These are phyloP conservation scores for Grosmannia clavigera DNA, from an alignment of 2,329 filamentous ascomycete species.

Conservation along the genomic window DNA sequence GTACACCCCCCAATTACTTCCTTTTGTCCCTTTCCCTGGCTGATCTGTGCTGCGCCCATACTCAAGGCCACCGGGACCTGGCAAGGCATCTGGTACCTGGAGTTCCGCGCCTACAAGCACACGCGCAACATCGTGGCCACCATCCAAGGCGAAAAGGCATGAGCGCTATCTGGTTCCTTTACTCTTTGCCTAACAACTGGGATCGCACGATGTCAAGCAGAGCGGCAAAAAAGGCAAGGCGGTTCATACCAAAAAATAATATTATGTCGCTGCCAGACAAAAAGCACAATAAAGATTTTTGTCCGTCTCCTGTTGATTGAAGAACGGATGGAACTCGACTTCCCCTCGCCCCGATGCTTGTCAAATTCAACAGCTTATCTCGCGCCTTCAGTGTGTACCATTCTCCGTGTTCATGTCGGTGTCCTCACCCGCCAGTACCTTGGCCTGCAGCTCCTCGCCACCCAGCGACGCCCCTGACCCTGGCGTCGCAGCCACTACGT, in stretches of 20 bases:
- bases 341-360: no score
- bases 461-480: slow-evolving; percentile 45
- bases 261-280: not conserved
- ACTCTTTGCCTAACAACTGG: no score
- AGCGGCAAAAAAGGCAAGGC: not conserved
- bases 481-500: slow-evolving; percentile 75
- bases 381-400: slow-evolving; percentile 15
- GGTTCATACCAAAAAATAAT: not conserved
- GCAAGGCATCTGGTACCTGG: slow-evolving; percentile 90
- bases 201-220: not conserved
- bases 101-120: slow-evolving; percentile 71
- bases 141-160: slow-evolving; percentile 69
- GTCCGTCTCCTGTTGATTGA: not conserved
- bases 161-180: not conserved
- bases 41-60: not conserved
- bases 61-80: slow-evolving; percentile 51
- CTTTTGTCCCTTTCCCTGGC: not conserved
- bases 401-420: slow-evolving; percentile 44
- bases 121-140: slow-evolving; percentile 77
- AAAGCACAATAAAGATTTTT: not conserved
- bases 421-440: slow-evolving; percentile 53
- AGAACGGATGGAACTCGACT: not conserved
- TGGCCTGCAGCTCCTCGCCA: slow-evolving; percentile 49
- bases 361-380: not conserved
- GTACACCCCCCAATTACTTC: slow-evolving; percentile 10